Evolutionary conservation across 2,329 filamentous ascomycete genomes (phyloP), one percentile per base, ranked within the genome.

Genomic region (Helminthosporium solani): DNA sequence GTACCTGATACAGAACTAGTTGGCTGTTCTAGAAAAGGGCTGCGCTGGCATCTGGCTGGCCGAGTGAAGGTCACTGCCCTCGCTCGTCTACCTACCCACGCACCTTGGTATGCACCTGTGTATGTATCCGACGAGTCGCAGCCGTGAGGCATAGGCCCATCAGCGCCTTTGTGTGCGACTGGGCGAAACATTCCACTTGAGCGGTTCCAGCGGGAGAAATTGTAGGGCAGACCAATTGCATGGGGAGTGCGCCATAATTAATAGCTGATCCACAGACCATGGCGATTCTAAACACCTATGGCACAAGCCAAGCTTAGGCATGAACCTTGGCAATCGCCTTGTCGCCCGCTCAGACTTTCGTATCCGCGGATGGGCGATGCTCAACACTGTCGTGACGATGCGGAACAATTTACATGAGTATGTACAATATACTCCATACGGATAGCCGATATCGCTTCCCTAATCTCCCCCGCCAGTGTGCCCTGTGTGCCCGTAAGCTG

Each of bases 301-400:
- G 23, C 49, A 58, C 57, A 47, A 39, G 53, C 58, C 53, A 61
- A 57, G 54, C 44, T 39, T 45, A 37, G 42, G 61, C 63, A 67
- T 68, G 45, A 57, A 57, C 30, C 46, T 53, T 53, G 44, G 52
- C 52, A 31, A 50, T 55, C 49, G 48, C 46, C 49, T 56, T 47
- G 46, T 53, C 39, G 43, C 48, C 56, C 54, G 46, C 44, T 51
- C 35, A 38, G 31, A 50, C 53, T 54, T 12, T 12, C n/a, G n/a
- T 12, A 25, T 7, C 46, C 47, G 37, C 12, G 25, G 49, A 38
- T 43, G 40, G 49, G 31, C 39, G 27, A 25, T 25, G 14, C 7
- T 12, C 28, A 31, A n/a, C 6, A 3, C 14, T 12, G 28, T 31
- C 6, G 45, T 42, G 45, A 44, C 49, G 44, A 18, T 31, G 47